phyloP scores from a whole-genome alignment of 208 protist genomes.

The Leishmania tropica region DNA sequence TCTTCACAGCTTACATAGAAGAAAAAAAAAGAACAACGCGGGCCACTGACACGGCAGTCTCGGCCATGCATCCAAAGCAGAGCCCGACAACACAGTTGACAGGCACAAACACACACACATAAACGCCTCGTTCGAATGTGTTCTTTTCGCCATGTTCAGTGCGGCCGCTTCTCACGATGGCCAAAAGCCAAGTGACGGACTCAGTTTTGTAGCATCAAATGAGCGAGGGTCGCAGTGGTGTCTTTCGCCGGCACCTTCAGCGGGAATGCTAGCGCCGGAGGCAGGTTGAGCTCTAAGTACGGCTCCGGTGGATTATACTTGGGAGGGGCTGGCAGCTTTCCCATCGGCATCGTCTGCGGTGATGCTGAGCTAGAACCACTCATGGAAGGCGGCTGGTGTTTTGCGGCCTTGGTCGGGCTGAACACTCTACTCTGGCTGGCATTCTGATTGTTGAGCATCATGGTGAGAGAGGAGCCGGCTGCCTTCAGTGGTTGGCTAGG shows the following conservation, averaged over 20 bases:
- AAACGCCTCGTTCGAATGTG: background rate
- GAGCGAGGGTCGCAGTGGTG: conserved; percentile 41
- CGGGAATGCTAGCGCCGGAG: conserved; percentile 82
- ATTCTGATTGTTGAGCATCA: conserved; percentile 35
- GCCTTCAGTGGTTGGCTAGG: conserved; percentile 22
- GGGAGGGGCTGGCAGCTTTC: conserved; percentile 52
- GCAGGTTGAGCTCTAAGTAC: conserved; percentile 86
- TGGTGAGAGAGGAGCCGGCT: conserved; percentile 39
- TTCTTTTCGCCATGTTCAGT: background rate
- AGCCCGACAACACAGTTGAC: background rate
- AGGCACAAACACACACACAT: background rate
- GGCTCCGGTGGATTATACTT: conserved; percentile 87
- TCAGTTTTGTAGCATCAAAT: conserved; percentile 70
- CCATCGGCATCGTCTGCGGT: conserved; percentile 25
- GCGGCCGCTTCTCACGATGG: background rate
- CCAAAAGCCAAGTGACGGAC: no score
- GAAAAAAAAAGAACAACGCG: background rate
- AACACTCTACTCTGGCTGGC: conserved; percentile 20
- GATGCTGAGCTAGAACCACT: conserved; percentile 25
- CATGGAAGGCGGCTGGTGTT: conserved; percentile 29
- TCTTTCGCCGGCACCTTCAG: conserved; percentile 56
- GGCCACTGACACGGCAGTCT: background rate
- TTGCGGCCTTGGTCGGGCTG: conserved; percentile 31
- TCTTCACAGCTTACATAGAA: conserved; percentile 6
- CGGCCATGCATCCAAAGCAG: background rate